A percentile compares a stretch with the other conserved stretches of the same genome.
phyloP scores from a whole-genome alignment of 192 early-diverging fungal genomes.

The Dissophora globulifera region DNA sequence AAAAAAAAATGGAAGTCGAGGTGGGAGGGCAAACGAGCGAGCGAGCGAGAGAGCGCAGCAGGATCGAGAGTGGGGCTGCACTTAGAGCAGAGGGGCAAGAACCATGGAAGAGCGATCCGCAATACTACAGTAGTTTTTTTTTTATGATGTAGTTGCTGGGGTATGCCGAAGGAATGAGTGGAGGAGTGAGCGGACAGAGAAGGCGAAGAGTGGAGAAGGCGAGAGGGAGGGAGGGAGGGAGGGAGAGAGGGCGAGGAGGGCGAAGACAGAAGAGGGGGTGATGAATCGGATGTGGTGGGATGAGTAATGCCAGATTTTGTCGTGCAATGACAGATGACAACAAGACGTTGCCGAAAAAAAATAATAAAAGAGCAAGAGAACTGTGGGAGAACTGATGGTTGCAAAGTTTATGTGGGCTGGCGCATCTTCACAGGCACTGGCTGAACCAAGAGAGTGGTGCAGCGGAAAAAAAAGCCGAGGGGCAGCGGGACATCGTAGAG shows the following conservation, averaged over 20 bases:
- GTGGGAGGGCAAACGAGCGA: not conserved
- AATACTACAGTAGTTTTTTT: too few relatives aligned
- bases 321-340: too few relatives aligned
- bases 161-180: not conserved
- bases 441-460: not conserved
- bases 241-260: conserved; percentile 9
- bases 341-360: too few relatives aligned
- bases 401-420: too few relatives aligned
- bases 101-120: too few relatives aligned
- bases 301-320: too few relatives aligned
- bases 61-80: too few relatives aligned
- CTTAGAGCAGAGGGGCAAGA: too few relatives aligned
- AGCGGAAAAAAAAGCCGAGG: not conserved
- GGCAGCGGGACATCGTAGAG: not conserved
- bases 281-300: too few relatives aligned
- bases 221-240: not conserved
- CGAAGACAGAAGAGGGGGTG: not conserved
- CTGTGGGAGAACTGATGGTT: too few relatives aligned
- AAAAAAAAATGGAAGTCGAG: too few relatives aligned
- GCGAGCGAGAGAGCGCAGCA: conserved; percentile 59
- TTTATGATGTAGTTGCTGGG: conserved; percentile 45
- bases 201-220: conserved; percentile 6
- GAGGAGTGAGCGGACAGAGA: conserved; percentile 7
- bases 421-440: not conserved
- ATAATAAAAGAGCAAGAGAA: too few relatives aligned